Base-by-base conservation (phyloP, 139 green algal genomes). In the Edaphochlamys debaryana region DNA sequence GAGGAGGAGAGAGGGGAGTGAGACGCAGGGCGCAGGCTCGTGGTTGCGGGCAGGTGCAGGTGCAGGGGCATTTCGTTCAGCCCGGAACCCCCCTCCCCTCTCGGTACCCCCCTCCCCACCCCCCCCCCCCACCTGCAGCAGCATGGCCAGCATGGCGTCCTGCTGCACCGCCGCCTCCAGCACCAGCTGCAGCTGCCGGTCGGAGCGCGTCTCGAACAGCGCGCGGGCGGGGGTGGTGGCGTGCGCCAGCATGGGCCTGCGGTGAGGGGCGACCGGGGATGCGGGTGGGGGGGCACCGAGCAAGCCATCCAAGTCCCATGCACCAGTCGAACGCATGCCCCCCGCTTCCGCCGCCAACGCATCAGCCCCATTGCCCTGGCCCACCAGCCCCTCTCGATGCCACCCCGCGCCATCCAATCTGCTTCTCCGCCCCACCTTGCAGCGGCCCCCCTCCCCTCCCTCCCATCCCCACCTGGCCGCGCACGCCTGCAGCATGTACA, bases 111-210 rank as follows among this genome's bases (percentile, higher is more conserved):
- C 54, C 54, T 63, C 54, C 20, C 22, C 54, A 63, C 17, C n/a
- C n/a, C n/a, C n/a, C n/a, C n/a, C n/a, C n/a, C n/a, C 7, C 52
- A 82, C 76, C 76, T 82, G 76, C 41, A 82, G 63, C 42, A 82
- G 64, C 63, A 82, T 82, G 45, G 38, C 62, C 63, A 82, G 76
- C 76, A 73, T 82, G 42, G 76, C 76, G 64, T 82, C 76, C 76
- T 82, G 76, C 76, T 74, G 62, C 42, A 82, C 63, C 63, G 73
- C 62, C 37, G 38, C 76, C 76, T 82, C 76, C 76, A 82, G 63
- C n/a, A 73, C 63, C 58, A 62, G 54, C 76, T 82, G 76, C 62
- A 82, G 42, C 76, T 82, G 76, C 42, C 76, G 62, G 45, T 82
- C 76, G 27, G 63, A 64, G 9, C 76, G 76, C 17, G 66, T 63